A percentile compares a stretch with the other conserved stretches of the same genome.
Conservation (phyloP, 208 protist species). For the Leishmania gerbilli region DNA sequence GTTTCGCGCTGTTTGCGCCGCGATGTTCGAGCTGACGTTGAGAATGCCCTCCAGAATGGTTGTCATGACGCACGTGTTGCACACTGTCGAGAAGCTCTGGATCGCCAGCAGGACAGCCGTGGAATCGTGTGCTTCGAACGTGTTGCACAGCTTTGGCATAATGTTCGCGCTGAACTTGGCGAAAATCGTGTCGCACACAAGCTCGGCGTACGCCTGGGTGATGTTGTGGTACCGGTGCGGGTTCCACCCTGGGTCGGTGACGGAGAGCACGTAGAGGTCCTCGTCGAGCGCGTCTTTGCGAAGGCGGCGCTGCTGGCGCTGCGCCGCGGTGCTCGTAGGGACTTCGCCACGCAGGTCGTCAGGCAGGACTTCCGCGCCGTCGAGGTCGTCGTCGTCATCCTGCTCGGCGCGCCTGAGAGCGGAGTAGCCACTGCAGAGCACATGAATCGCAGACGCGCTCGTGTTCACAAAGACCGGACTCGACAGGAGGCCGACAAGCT, state of each 20-base stretch:
- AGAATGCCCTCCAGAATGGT: constrained; percentile 85
- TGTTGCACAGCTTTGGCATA: constrained; percentile 90
- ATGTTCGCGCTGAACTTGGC: constrained; percentile 86
- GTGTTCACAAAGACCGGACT: constrained; percentile 67
- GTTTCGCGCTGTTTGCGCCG: constrained; percentile 12
- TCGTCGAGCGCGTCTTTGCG: constrained; percentile 74
- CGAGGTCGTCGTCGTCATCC: constrained; percentile 39
- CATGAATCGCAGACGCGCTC: constrained; percentile 73
- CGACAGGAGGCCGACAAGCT: constrained; percentile 74
- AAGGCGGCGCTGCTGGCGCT: constrained; percentile 4
- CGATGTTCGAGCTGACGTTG: constrained; percentile 69
- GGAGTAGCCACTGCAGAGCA: constrained; percentile 77
- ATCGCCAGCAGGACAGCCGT: constrained; percentile 84
- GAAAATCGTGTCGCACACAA: constrained; percentile 76
- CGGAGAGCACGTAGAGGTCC: constrained; percentile 64
- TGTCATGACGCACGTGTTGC: constrained; percentile 76
- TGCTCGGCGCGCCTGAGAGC: constrained; percentile 43
- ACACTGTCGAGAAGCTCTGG: constrained; percentile 85
- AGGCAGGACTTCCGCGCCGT: constrained; percentile 23
- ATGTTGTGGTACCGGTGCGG: constrained; percentile 86
- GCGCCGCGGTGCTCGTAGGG: background rate
- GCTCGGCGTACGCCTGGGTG: constrained; percentile 51
- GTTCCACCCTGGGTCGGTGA: constrained; percentile 79
- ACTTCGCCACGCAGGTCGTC: constrained; percentile 30
- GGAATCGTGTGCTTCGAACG: constrained; percentile 74